Evolutionary conservation across 352 stramenopile genomes (phyloP).

Genomic region (Blastocystis sp.): DNA sequence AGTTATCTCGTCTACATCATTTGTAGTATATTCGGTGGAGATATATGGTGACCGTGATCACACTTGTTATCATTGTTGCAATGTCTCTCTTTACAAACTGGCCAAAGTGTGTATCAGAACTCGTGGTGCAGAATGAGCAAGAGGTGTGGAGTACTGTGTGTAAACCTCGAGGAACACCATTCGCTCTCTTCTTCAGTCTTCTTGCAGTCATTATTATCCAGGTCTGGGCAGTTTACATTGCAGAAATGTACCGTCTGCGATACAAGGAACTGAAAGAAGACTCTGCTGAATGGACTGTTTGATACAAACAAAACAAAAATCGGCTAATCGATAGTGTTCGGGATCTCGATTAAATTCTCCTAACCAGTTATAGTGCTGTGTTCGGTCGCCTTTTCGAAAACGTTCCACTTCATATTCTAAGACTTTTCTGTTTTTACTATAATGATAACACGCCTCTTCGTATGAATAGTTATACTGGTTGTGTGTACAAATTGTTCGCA

Average conservation of each 20-base stretch:
- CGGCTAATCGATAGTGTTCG: slow-evolving; percentile 35
- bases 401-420: slow-evolving; percentile 9
- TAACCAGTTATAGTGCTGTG: slow-evolving; percentile 11
- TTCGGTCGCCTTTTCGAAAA: neutral
- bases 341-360: slow-evolving; percentile 46
- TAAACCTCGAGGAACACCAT: neutral
- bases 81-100: slow-evolving; percentile 41
- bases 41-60: slow-evolving; percentile 29
- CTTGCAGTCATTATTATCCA: slow-evolving; percentile 18
- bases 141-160: slow-evolving; percentile 28
- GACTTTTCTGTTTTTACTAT: slow-evolving; percentile 30
- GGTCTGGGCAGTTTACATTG: slow-evolving; percentile 22
- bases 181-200: slow-evolving; percentile 54
- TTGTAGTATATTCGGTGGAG: slow-evolving; percentile 37
- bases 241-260: slow-evolving; percentile 37
- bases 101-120: slow-evolving; percentile 2
- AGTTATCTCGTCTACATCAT: neutral
- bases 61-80: neutral
- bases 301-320: neutral
- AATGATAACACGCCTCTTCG: slow-evolving; percentile 51
- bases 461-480: slow-evolving; percentile 50
- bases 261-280: slow-evolving; percentile 18
- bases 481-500: slow-evolving; percentile 40
- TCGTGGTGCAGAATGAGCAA: neutral
- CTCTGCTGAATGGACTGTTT: neutral